Evolutionary conservation across 257 asterid genomes (phyloP).

Genomic region (Asclepias syriaca): DNA sequence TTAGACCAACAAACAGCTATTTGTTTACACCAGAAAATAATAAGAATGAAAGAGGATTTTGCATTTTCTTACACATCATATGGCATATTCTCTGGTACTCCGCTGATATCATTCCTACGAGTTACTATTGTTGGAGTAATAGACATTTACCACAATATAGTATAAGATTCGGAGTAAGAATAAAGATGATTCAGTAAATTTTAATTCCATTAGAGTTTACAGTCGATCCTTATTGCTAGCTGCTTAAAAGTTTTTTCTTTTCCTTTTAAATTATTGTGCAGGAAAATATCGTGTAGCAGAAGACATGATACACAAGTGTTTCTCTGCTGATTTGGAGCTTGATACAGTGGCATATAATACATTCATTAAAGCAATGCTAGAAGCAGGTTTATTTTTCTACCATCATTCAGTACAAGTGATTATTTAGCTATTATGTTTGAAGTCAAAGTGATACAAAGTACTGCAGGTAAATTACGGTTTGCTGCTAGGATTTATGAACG

Average conservation of each 20-base stretch:
- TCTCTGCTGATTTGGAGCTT: constrained; percentile 56
- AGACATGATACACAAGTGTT: constrained; percentile 50
- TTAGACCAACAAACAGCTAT: neutral
- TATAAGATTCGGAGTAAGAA: neutral
- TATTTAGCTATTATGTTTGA: constrained; percentile 9
- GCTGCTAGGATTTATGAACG: constrained; percentile 68
- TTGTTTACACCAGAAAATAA: neutral
- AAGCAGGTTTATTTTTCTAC: constrained; percentile 52
- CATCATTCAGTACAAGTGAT: constrained; percentile 5
- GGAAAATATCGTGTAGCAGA: constrained; percentile 60
- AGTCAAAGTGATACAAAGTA: constrained; percentile 22
- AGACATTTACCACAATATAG: neutral
- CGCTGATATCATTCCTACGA: neutral
- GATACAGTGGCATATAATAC: constrained; percentile 96
- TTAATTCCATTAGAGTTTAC: neutral
- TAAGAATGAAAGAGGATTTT: neutral
- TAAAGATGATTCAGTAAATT: neutral
- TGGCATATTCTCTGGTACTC: neutral
- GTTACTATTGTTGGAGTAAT: neutral
- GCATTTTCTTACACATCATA: too few relatives aligned
- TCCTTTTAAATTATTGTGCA: constrained; percentile 26
- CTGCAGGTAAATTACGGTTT: constrained; percentile 68
- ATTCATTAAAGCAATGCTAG: constrained; percentile 78
- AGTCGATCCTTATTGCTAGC: constrained; percentile 15
- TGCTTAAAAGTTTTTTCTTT: neutral